These are phyloP conservation scores for Teunomyces funiuensis DNA, from an alignment of 805 yeast genomes.

Conservation along the genomic window DNA sequence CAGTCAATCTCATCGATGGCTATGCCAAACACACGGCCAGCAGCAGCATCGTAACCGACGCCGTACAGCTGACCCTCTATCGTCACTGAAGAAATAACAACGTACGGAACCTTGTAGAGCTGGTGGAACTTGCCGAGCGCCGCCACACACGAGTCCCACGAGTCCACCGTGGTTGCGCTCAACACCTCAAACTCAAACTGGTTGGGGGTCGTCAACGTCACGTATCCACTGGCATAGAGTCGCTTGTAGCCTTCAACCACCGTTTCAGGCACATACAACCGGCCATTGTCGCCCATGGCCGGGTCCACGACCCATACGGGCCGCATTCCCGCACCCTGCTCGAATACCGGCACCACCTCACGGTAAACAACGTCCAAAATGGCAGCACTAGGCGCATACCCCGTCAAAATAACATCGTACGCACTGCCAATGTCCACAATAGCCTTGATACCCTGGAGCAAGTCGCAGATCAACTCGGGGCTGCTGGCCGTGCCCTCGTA, in stretches of 20 bases:
- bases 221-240: conserved; percentile 42
- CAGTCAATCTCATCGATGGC: conserved; percentile 54
- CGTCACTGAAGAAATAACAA: conserved; percentile 60
- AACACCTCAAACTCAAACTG: conserved; percentile 71
- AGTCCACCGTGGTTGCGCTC: conserved; percentile 44
- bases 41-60: conserved; percentile 33
- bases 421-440: conserved; percentile 36
- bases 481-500: conserved; percentile 58
- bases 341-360: conserved; percentile 35
- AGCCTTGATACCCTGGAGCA: conserved; percentile 56
- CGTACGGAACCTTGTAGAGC: conserved; percentile 45
- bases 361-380: conserved; percentile 51
- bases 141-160: conserved; percentile 32
- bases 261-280: conserved; percentile 64
- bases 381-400: conserved; percentile 70
- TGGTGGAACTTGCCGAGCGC: conserved; percentile 45
- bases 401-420: conserved; percentile 73
- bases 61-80: conserved; percentile 37
- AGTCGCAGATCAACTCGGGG: conserved; percentile 44
- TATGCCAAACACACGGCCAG: conserved; percentile 27
- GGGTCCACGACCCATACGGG: conserved; percentile 80
- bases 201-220: conserved; percentile 65
- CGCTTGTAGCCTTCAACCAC: conserved; percentile 53
- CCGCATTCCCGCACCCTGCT: conserved; percentile 2
- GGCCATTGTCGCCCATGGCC: conserved; percentile 88